A percentile compares a stretch with the other conserved stretches of the same genome.
Evolutionary conservation across 2,329 filamentous ascomycete species (phyloP).

Genomic region (Hymenotorrendiella dingleyae): DNA sequence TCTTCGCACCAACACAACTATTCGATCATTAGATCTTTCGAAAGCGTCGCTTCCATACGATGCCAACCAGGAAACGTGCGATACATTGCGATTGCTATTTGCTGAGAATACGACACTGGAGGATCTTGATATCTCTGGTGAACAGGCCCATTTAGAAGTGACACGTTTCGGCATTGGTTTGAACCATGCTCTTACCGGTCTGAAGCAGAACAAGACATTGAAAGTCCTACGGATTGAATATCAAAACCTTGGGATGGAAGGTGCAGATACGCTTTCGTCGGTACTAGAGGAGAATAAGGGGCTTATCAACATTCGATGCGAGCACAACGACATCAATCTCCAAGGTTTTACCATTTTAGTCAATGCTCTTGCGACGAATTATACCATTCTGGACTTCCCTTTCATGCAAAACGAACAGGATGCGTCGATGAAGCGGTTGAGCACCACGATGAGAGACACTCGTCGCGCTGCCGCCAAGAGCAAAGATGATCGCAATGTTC

Average conservation of each 20-base stretch:
- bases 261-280: conserved; percentile 62
- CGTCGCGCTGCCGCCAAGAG: conserved; percentile 10
- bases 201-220: conserved; percentile 58
- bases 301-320: conserved; percentile 61
- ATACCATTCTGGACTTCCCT: conserved; percentile 55
- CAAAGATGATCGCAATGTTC: conserved; percentile 20
- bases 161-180: conserved; percentile 64
- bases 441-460: conserved; percentile 30
- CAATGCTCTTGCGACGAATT: conserved; percentile 62
- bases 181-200: conserved; percentile 57
- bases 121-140: conserved; percentile 64
- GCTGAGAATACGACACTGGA: conserved; percentile 60
- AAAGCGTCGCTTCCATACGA: conserved; percentile 65
- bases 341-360: conserved; percentile 64
- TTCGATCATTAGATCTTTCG: conserved; percentile 62
- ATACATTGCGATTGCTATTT: conserved; percentile 57
- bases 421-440: conserved; percentile 48
- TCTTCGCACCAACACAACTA: conserved; percentile 54
- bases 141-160: conserved; percentile 65
- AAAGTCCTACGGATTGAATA: conserved; percentile 59
- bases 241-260: conserved; percentile 63
- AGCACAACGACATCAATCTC: conserved; percentile 67
- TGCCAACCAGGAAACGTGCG: conserved; percentile 60
- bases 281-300: conserved; percentile 59
- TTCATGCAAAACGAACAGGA: conserved; percentile 56